Conservation (phyloP, 2,329 filamentous ascomycete species). For the Fusarium dlaminii region DNA sequence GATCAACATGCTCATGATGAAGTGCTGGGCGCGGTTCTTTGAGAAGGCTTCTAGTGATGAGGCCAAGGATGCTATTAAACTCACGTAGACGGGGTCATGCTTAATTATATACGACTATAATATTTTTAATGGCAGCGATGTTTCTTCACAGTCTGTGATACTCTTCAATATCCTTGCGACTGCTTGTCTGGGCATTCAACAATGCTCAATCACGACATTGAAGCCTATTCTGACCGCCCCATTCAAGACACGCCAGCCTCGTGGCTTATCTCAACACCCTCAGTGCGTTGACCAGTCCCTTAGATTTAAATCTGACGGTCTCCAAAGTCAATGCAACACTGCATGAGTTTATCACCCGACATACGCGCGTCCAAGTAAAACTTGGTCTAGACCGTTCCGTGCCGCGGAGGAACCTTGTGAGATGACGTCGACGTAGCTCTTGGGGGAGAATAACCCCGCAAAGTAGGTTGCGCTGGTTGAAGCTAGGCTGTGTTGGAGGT, state of each 20-base stretch:
- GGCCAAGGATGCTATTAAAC: constrained; percentile 32
- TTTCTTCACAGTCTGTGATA: neutral
- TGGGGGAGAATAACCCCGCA: neutral
- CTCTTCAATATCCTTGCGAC: neutral
- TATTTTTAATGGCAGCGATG: constrained; percentile 22
- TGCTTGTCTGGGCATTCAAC: neutral
- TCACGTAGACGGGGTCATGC: constrained; percentile 20
- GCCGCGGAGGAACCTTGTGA: neutral
- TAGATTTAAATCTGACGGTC: neutral
- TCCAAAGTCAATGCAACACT: neutral
- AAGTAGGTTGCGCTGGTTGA: neutral
- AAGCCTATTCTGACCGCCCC: neutral
- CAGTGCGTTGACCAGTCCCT: neutral
- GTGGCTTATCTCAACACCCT: constrained; percentile 3
- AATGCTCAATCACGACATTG: neutral
- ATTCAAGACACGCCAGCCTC: neutral
- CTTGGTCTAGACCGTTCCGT: neutral
- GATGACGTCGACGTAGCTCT: neutral
- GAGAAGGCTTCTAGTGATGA: constrained; percentile 17
- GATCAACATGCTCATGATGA: constrained; percentile 24
- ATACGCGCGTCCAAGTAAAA: neutral
- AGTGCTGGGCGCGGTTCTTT: constrained; percentile 16
- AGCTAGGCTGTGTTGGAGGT: neutral
- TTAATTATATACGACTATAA: constrained; percentile 16
- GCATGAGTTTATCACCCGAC: neutral